These are phyloP conservation scores for Ascomycota sp. DNA, from an alignment of 2,329 filamentous ascomycete genomes.

Conservation along the genomic window DNA sequence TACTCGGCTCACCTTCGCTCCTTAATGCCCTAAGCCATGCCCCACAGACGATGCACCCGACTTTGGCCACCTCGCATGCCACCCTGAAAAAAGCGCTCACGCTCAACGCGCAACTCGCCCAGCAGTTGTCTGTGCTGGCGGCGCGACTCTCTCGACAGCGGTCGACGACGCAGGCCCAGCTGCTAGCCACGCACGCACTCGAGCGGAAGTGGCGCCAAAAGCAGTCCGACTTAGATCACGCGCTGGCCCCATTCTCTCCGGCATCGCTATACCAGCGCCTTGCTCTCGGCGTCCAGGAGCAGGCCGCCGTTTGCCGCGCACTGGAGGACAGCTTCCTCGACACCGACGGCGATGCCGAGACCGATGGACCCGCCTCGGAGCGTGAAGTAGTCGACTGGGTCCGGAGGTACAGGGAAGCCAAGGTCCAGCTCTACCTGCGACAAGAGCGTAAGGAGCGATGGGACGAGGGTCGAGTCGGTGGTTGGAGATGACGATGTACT, in stretches of 20 bases:
- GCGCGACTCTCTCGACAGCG: constrained; percentile 37
- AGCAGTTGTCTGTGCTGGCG: constrained; percentile 40
- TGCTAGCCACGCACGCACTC: constrained; percentile 65
- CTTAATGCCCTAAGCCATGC: constrained; percentile 57
- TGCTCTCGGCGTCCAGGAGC: constrained; percentile 57
- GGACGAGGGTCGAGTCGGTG: constrained; percentile 89
- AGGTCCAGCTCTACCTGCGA: constrained; percentile 57
- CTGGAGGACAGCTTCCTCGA: constrained; percentile 90
- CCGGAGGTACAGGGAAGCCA: constrained; percentile 58
- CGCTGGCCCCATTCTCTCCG: constrained; percentile 67
- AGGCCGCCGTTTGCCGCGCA: constrained; percentile 58
- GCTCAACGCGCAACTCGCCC: constrained; percentile 52
- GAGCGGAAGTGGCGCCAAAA: constrained; percentile 86
- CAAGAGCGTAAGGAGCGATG: constrained; percentile 79
- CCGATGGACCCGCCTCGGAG: constrained; percentile 37
- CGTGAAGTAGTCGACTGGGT: constrained; percentile 77
- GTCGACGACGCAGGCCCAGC: constrained; percentile 53
- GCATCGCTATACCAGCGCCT: constrained; percentile 71
- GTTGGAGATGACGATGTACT: no score
- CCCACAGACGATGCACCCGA: constrained; percentile 48
- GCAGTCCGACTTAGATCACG: constrained; percentile 73
- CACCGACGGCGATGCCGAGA: constrained; percentile 18
- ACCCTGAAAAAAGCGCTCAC: constrained; percentile 44
- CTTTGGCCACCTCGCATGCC: constrained; percentile 42
- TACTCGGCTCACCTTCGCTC: constrained; percentile 43